These are phyloP conservation scores for Cryptosporidium meleagridis DNA, from an alignment of 169 alveolate species.

Conservation along the genomic window DNA sequence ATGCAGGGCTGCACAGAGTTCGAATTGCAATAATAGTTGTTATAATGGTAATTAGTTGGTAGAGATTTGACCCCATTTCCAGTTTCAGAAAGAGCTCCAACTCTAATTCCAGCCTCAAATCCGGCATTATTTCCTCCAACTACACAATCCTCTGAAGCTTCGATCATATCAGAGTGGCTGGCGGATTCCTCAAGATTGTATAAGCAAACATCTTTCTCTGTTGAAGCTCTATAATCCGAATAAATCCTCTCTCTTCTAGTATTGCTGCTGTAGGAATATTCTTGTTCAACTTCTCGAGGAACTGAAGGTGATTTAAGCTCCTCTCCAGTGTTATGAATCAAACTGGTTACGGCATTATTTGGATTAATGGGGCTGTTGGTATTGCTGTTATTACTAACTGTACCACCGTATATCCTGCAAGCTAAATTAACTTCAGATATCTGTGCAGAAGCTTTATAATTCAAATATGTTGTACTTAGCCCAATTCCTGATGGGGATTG, in stretches of 20 bases:
- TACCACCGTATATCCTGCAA: not conserved
- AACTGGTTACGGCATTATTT: not conserved
- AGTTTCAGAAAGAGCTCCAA: not conserved
- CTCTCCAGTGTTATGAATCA: not conserved
- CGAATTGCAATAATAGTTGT: not conserved
- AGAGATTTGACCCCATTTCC: not conserved
- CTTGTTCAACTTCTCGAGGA: not conserved
- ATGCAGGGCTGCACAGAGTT: not conserved
- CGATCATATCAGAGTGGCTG: not conserved
- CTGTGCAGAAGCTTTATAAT: not conserved
- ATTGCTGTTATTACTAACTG: not conserved
- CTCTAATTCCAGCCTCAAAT: not conserved
- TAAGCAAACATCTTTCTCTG: not conserved
- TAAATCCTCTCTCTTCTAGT: not conserved
- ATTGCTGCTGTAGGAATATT: not conserved
- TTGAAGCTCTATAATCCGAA: not conserved
- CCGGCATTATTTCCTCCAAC: not conserved
- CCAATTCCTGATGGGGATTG: constrained; percentile 5
- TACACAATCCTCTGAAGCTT: not conserved
- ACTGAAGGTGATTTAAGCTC: constrained; percentile 3
- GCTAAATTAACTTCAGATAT: not conserved
- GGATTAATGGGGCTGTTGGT: not conserved
- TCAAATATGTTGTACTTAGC: not conserved
- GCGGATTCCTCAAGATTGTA: not conserved
- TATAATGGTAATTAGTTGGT: not conserved